Base-by-base conservation (phyloP, 768 basidiomycete species). In the Tricholoma terreum region DNA sequence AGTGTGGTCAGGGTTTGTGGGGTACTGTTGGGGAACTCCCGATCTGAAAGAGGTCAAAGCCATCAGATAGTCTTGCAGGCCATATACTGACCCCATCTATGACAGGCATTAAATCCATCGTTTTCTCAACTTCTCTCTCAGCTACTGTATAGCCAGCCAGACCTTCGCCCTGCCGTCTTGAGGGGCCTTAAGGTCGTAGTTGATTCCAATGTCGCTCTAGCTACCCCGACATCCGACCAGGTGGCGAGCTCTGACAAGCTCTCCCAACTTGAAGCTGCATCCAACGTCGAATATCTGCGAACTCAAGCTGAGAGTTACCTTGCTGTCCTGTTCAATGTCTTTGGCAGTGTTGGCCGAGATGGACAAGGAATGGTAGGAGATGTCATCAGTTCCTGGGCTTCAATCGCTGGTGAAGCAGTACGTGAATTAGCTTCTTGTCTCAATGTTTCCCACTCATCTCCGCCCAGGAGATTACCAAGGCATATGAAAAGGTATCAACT, bases 241-340 rank as follows among this genome's bases (percentile, higher is more conserved):
- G 52, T 61, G 49, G 15, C 71, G 57, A 52, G 31, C 12, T 65
- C 70, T 24, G 65, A 67, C 6, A 62, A 72, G 9, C 67, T 91
- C 42, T 79, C 87, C 9, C 74, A 76, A 14, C 77, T 79, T 38
- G 81, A 85, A 65, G 93, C 90, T 2, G 64, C 73, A 31, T 75
- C 75, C 45, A 94, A 94, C 63, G 61, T 98, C 24, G 76, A 69
- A 1, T 89, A 90, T 71, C 77, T 98, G 54, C 83, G 81, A 40
- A 79, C 78, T 0, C 89, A 98, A 67, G 87, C 82, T 0, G 90
- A 94, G 69, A 97, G 93, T 66, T 95, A 97, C 89, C 83, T 98
- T 33, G 87, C 93, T 0, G 94, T 98, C 4, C 78, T 97, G 45
- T 94, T 98, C 78, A 99, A 99, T 68, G 88, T 99, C n/a, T 98